phyloP scores from a whole-genome alignment of 305 asterid species.

The Coffea humblotiana region DNA sequence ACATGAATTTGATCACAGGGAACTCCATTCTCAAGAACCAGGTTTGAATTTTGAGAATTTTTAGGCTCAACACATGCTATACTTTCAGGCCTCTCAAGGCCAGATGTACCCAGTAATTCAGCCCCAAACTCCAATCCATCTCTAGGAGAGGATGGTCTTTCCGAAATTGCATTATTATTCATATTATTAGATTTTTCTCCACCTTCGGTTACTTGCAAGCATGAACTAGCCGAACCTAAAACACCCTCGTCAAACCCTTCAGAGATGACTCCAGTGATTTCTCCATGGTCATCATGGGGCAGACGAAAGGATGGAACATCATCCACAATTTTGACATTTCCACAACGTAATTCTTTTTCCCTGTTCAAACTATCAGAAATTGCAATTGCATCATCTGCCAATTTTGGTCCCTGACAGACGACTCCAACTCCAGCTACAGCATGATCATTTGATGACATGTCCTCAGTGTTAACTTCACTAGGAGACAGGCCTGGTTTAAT shows the following conservation, averaged over 20 bases:
- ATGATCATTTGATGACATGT: constrained; percentile 26
- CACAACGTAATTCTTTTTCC: constrained; percentile 38
- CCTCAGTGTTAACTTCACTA: constrained; percentile 31
- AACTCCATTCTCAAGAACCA: constrained; percentile 32
- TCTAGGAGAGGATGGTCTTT: constrained; percentile 27
- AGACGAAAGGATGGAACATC: constrained; percentile 28
- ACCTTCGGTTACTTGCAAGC: constrained; percentile 38
- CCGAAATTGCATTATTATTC: constrained; percentile 33
- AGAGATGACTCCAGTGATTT: constrained; percentile 33
- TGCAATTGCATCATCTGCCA: constrained; percentile 31
- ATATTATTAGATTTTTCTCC: constrained; percentile 27
- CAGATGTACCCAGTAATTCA: constrained; percentile 35
- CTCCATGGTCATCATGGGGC: constrained; percentile 26
- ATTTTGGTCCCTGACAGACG: constrained; percentile 28
- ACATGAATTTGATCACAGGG: constrained; percentile 28
- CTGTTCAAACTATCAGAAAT: constrained; percentile 35
- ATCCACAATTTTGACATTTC: constrained; percentile 27
- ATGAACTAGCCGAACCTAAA: constrained; percentile 37
- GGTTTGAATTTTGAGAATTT: constrained; percentile 27
- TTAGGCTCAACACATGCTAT: constrained; percentile 30
- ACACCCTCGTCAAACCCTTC: constrained; percentile 35
- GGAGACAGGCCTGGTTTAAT: constrained; percentile 40
- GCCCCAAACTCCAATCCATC: constrained; percentile 33
- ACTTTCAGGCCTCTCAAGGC: constrained; percentile 29
- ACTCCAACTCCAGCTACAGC: constrained; percentile 34